Evolutionary conservation across 1,284 basidiomycete species (phyloP).

Genomic region (Moesziomyces sp.): DNA sequence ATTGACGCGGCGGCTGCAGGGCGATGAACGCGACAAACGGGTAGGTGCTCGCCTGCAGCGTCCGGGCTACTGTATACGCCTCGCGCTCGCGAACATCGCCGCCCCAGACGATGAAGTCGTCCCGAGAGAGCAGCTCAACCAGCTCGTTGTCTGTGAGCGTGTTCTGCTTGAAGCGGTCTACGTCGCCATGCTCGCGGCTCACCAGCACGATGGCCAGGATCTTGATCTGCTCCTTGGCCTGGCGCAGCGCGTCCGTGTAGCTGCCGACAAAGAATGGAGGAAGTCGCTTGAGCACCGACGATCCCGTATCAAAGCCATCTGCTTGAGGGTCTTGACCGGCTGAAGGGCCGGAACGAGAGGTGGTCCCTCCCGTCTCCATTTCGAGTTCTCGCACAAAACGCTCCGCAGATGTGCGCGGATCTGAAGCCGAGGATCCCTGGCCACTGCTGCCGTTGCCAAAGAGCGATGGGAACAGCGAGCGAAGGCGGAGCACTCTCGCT

Average conservation of each 20-base stretch:
- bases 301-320: constrained; percentile 6
- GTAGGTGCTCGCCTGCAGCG: constrained; percentile 87
- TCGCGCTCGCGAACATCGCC: constrained; percentile 83
- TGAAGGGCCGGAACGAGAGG: constrained; percentile 8
- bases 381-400: constrained; percentile 46
- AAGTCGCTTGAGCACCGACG: constrained; percentile 23
- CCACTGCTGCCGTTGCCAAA: constrained; percentile 15
- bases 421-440: constrained; percentile 6
- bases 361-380: constrained; percentile 27
- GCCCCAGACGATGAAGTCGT: constrained; percentile 83
- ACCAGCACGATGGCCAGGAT: constrained; percentile 86
- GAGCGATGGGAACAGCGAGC: constrained; percentile 27
- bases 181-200: constrained; percentile 89
- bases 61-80: constrained; percentile 85
- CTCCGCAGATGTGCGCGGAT: constrained; percentile 41
- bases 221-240: constrained; percentile 77
- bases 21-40: constrained; percentile 91
- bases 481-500: constrained; percentile 29
- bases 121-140: constrained; percentile 75
- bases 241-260: constrained; percentile 83
- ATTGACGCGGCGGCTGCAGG: constrained; percentile 75
- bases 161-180: constrained; percentile 83
- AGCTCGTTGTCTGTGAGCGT: constrained; percentile 81
- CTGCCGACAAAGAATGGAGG: constrained; percentile 76
- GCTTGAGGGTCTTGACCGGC: neutral